Evolutionary conservation across 345 rosid genomes (phyloP), one percentile per base, ranked within the genome.

Genomic region (Psidium friedrichsthalianum): DNA sequence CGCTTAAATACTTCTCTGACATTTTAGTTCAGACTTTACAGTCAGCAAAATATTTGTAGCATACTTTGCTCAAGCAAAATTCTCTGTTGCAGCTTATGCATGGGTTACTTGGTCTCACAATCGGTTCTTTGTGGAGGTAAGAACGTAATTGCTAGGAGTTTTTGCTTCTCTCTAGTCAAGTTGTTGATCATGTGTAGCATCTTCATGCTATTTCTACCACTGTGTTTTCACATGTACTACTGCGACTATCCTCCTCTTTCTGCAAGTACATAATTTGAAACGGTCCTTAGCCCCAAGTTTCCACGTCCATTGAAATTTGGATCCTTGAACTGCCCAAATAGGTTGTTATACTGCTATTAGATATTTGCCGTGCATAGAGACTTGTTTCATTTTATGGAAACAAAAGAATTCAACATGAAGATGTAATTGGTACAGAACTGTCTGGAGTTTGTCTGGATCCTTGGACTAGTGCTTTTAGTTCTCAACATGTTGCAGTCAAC

Each of bases 91-190:
- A 97, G 99, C 93, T 97, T 88, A 93, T 91, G 22, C 97, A 95
- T 91, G 99, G 99, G 49, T 69, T 95, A 82, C 91, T 95, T 83
- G 99, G 99, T 82, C 94, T 95, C 78, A 87, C 95, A 11, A 92
- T 97, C 89, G 99, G 98, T 83, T 90, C 95, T 78, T 83, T 95
- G 83, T 95, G 98, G 99, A 97, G 98, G 99, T 97, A 91, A 74
- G 85, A 25, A 47, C 44, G 18, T 32, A 69, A 69, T 69, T 32
- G 11, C 58, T 21, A 3, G n/a, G 25, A 56, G 58, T 21, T 56
- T 82, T 32, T 53, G 53, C 32, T 9, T 36, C 59, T 40, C 29
- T 83, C 15, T 7, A 56, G 22, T 36, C 36, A 51, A 59, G 86
- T 25, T 16, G 42, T 58, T 47, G 32, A 42, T 80, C 53, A 80